These are phyloP conservation scores for Colletotrichum aenigma DNA, from an alignment of 2,329 filamentous ascomycete genomes.

Conservation along the genomic window DNA sequence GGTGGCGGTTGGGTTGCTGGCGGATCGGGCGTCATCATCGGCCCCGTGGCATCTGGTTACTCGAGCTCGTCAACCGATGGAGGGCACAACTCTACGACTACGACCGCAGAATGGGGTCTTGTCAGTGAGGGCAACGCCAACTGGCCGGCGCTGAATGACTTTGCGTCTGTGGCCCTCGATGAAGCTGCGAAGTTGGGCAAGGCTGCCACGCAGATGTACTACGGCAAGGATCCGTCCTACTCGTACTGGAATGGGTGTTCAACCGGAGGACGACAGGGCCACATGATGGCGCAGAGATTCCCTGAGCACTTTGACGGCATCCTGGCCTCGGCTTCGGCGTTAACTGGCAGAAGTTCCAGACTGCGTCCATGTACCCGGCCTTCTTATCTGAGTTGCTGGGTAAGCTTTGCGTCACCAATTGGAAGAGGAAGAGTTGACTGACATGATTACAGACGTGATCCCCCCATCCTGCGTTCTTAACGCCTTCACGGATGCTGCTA, in stretches of 20 bases:
- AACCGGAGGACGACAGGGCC: constrained; percentile 62
- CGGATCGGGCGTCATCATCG: not conserved
- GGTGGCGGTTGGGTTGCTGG: constrained; percentile 19
- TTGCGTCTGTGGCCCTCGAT: not conserved
- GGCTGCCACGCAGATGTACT: constrained; percentile 50
- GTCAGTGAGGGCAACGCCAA: not conserved
- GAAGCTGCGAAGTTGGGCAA: constrained; percentile 40
- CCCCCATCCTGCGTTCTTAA: constrained; percentile 27
- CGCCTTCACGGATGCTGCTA: constrained; percentile 38
- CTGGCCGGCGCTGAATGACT: not conserved
- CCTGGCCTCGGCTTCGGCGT: constrained; percentile 50
- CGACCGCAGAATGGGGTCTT: not conserved
- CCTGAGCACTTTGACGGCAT: constrained; percentile 63
- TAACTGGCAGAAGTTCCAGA: constrained; percentile 26
- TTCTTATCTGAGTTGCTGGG: not conserved
- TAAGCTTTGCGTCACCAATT: not conserved
- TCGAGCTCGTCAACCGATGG: not conserved
- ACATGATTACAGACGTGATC: not conserved
- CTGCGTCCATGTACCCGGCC: not conserved
- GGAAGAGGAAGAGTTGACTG: not conserved
- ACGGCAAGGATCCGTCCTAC: constrained; percentile 39
- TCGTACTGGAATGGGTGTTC: constrained; percentile 65
- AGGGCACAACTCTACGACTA: not conserved
- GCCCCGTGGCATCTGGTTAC: not conserved
- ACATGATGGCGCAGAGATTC: constrained; percentile 57